These are phyloP conservation scores for Beauveria sp. DNA, from an alignment of 2,329 filamentous ascomycete species.

Conservation along the genomic window DNA sequence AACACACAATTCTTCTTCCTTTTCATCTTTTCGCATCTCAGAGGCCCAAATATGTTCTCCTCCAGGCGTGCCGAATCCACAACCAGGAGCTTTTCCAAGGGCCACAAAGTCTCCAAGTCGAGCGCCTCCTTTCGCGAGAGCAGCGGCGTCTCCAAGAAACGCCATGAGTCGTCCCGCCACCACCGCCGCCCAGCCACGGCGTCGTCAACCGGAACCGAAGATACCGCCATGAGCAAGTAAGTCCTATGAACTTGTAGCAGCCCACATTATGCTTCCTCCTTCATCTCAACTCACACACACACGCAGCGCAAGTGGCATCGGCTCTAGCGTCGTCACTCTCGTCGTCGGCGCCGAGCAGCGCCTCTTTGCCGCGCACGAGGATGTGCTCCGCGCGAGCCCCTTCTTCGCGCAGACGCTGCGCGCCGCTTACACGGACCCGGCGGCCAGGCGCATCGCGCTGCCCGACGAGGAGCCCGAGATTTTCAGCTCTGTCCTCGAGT, in stretches of 20 bases:
- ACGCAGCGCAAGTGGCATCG: slow-evolving; percentile 37
- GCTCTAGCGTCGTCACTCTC: slow-evolving; percentile 69
- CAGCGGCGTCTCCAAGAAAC: slow-evolving; percentile 45
- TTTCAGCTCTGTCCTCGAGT: slow-evolving; percentile 85
- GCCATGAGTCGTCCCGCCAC: slow-evolving; percentile 36
- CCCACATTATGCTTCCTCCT: neutral
- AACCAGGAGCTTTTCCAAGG: slow-evolving; percentile 46
- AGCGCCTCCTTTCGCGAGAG: slow-evolving; percentile 47
- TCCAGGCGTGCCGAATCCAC: slow-evolving; percentile 36
- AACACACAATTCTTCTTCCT: neutral
- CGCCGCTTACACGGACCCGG: slow-evolving; percentile 26
- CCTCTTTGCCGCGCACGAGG: slow-evolving; percentile 86
- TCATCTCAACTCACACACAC: neutral
- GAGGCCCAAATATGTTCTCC: slow-evolving; percentile 33
- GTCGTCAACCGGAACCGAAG: slow-evolving; percentile 31
- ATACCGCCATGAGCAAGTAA: slow-evolving; percentile 37
- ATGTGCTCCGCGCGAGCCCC: slow-evolving; percentile 68
- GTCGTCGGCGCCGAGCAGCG: slow-evolving; percentile 74
- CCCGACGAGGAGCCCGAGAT: slow-evolving; percentile 84
- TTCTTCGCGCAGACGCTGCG: slow-evolving; percentile 53
- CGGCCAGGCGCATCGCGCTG: slow-evolving; percentile 63
- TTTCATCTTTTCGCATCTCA: neutral
- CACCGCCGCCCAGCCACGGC: slow-evolving; percentile 41
- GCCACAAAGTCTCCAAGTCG: slow-evolving; percentile 41
- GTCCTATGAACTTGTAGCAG: slow-evolving; percentile 13